phyloP scores from a whole-genome alignment of 257 asterid genomes.

The Plantago ovata region DNA sequence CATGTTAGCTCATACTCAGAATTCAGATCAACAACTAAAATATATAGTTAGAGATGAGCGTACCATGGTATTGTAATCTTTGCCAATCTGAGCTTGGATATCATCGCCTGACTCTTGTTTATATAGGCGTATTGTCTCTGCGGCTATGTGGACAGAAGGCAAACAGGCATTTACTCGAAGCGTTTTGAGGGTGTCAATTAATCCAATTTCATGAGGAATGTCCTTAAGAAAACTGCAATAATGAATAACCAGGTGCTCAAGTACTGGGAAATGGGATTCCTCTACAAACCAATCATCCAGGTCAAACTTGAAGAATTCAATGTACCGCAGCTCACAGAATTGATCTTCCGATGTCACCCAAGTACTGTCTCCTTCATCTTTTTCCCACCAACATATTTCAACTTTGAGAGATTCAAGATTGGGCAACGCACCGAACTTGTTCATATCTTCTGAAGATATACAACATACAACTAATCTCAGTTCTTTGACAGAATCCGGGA shows the following conservation, averaged over 20 bases:
- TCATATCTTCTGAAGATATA: neutral
- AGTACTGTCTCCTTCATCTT: neutral
- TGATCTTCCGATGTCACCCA: slow-evolving; percentile 13
- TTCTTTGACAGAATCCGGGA: slow-evolving; percentile 12
- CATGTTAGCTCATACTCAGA: too few relatives aligned
- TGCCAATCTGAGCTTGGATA: too few relatives aligned
- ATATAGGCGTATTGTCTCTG: too few relatives aligned
- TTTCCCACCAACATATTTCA: neutral
- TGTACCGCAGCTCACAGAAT: neutral
- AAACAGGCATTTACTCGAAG: slow-evolving; percentile 23
- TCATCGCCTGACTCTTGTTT: too few relatives aligned
- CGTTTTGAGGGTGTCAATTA: slow-evolving; percentile 16
- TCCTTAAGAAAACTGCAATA: slow-evolving; percentile 12
- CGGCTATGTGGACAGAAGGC: neutral
- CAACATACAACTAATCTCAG: neutral
- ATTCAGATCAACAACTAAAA: too few relatives aligned
- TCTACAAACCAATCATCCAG: slow-evolving; percentile 12
- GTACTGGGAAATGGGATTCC: slow-evolving; percentile 18
- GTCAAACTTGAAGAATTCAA: neutral
- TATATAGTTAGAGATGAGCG: too few relatives aligned
- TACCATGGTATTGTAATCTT: too few relatives aligned
- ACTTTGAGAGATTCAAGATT: slow-evolving; percentile 14
- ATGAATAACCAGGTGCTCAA: slow-evolving; percentile 25
- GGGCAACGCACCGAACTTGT: neutral
- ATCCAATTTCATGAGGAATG: slow-evolving; percentile 24